Evolutionary conservation across 768 basidiomycete genomes (phyloP), one percentile per base, ranked within the genome.

Genomic region (Leccinum disarticulatum): DNA sequence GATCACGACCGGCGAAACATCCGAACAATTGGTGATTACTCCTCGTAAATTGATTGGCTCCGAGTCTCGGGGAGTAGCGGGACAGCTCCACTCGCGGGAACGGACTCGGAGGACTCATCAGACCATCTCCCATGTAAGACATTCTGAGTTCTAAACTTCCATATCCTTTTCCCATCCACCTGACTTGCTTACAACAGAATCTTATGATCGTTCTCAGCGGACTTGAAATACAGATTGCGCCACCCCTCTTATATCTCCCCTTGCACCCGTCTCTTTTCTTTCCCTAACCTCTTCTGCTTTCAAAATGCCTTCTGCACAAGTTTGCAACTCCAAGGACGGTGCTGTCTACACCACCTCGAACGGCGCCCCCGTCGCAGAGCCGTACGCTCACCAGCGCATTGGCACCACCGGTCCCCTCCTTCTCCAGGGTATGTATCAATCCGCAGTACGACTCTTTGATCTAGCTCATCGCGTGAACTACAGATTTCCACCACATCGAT

Each of bases 401-500:
- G 91, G 94, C 47, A 60, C 73, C 38, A 74, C 81, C 47, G 95
- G 95, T 0, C 93, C 94, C n/a, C 86, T 96, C 31, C 81, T 96
- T 28, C 80, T 97, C 47, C 93, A 96, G 77, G 93, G 90, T 89
- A 57, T 27, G 79, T 74, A 6, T 8, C 7, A n/a, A 48, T 58
- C 43, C 28, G 19, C 6, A 57, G 25, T 17, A 19, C 30, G 17
- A 22, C 38, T 48, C 19, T 25, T 15, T 60, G 22, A 57, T 55
- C 54, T 52, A 48, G 30, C 60, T 73, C 46, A 70, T 64, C 58
- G 51, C 47, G 57, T 19, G 30, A 38, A 30, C n/a, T 13, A 57
- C 60, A 90, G 91, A 94, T 73, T 93, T 93, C 79, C 88, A 92
- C 74, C 86, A 91, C 75, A 88, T 95, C 70, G 93, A 94, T 76